Percentiles rank a stretch among this genome's conserved stretches.
phyloP scores from a whole-genome alignment of 495 filamentous ascomycete species.

The Talaromyces wortmannii region DNA sequence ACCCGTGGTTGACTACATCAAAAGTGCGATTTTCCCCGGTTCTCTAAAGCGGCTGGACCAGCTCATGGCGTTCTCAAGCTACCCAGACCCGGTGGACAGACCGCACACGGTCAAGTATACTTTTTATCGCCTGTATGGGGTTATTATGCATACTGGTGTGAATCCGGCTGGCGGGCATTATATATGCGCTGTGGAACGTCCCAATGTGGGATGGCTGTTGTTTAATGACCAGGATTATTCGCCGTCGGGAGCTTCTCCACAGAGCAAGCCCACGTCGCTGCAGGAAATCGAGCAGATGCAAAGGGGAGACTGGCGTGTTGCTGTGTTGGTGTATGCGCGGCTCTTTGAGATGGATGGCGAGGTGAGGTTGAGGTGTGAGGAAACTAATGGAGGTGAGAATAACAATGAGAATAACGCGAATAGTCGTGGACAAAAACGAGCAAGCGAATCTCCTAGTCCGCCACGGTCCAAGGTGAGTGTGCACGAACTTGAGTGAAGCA shows the following conservation, averaged over 20 bases:
- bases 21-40: not conserved
- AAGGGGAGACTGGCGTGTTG: not conserved
- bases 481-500: too few relatives aligned
- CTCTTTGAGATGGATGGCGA: not conserved
- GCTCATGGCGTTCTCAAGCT: not conserved
- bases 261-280: too few relatives aligned
- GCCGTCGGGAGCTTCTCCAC: too few relatives aligned
- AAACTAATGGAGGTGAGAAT: too few relatives aligned
- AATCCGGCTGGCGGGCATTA: not conserved
- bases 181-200: not conserved
- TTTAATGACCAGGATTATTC: not conserved
- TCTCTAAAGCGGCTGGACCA: not conserved
- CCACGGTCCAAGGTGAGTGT: too few relatives aligned
- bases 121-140: not conserved
- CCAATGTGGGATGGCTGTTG: not conserved
- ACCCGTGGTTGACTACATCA: not conserved
- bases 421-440: too few relatives aligned
- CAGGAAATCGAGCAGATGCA: not conserved
- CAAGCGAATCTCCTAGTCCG: too few relatives aligned
- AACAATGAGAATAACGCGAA: too few relatives aligned
- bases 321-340: not conserved
- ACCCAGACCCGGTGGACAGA: not conserved
- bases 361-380: too few relatives aligned
- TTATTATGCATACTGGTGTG: not conserved
- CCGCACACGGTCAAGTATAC: not conserved